phyloP scores from a whole-genome alignment of 768 basidiomycete species.

The Suillus paluster region DNA sequence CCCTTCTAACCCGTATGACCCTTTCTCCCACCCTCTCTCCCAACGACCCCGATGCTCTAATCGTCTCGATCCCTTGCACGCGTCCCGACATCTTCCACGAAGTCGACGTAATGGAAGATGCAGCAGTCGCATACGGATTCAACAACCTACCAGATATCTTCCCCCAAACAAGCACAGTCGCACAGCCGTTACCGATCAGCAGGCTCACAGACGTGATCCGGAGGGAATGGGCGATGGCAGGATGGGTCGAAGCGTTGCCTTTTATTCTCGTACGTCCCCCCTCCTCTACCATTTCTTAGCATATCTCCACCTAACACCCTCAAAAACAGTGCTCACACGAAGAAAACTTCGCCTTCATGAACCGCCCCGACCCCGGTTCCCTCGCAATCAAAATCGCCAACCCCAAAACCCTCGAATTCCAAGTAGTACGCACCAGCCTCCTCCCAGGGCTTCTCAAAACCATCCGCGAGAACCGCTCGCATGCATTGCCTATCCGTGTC shows the following conservation, averaged over 20 bases:
- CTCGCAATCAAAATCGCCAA: slow-evolving; percentile 92
- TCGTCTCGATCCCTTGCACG: slow-evolving; percentile 87
- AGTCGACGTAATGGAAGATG: slow-evolving; percentile 98
- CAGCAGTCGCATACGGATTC: slow-evolving; percentile 96
- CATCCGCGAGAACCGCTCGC: slow-evolving; percentile 93
- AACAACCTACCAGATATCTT: slow-evolving; percentile 94
- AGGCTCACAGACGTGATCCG: slow-evolving; percentile 89
- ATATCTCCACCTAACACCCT: slow-evolving; percentile 14
- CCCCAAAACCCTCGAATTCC: slow-evolving; percentile 97
- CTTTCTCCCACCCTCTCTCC: slow-evolving; percentile 59
- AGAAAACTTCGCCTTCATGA: slow-evolving; percentile 96
- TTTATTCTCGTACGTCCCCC: slow-evolving; percentile 77
- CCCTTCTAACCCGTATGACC: slow-evolving; percentile 85
- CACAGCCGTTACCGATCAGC: slow-evolving; percentile 88
- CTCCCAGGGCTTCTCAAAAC: slow-evolving; percentile 97
- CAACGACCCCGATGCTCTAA: slow-evolving; percentile 67
- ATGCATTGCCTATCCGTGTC: slow-evolving; percentile 88
- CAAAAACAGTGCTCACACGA: slow-evolving; percentile 96
- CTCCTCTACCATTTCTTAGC: background rate
- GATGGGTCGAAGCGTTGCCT: slow-evolving; percentile 95
- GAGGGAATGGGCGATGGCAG: slow-evolving; percentile 89
- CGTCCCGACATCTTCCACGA: slow-evolving; percentile 98
- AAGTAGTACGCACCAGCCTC: slow-evolving; percentile 95
- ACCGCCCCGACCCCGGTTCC: slow-evolving; percentile 80
- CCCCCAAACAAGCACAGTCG: slow-evolving; percentile 93